Evolutionary conservation across 2,329 filamentous ascomycete genomes (phyloP), one percentile per base, ranked within the genome.

Genomic region (Ceratocystis smalleyi): DNA sequence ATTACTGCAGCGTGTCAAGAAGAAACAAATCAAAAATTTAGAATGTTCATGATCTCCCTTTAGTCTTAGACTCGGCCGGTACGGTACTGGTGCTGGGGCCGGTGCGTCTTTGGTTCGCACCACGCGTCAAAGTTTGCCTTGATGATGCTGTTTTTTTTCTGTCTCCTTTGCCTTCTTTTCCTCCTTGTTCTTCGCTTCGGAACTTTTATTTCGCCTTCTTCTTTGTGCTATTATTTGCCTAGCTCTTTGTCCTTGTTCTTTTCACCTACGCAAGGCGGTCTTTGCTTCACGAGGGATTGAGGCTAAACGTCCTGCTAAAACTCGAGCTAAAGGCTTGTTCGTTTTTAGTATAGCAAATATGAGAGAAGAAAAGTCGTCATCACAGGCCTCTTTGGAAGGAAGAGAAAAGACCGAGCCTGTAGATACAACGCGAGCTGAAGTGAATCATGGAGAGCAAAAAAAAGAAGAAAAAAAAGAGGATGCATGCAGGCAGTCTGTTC

Each of bases 111-210:
- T 57, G 51, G 51, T 57, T 57, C 30, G 12, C 51, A 57, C 51
- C 51, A 61, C 59, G 22, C 47, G 59, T 45, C 32, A 45, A 61
- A 57, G 12, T 55, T 57, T 35, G 51, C 32, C 51, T 32, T n/a
- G 51, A 59, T 43, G 19, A 40, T 59, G 19, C 24, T 61, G 59
- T 43, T 27, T n/a, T 43, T 24, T n/a, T 5, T 7, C n/a, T 35
- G 27, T 27, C 7, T 24, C 5, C 27, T 60, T 60, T 17, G 4
- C 12, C 12, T 43, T 45, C 35, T 61, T 19, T n/a, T 61, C 24
- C 32, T 43, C 24, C 22, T 43, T 61, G 15, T 27, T 60, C 6
- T 27, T 45, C 43, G 17, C 35, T 40, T 40, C 35, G 35, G 35
- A 12, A 15, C 35, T 59, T 30, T 27, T 61, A 32, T 27, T 17